phyloP scores from a whole-genome alignment of 1,284 basidiomycete genomes.

The Amylostereum areolatum region DNA sequence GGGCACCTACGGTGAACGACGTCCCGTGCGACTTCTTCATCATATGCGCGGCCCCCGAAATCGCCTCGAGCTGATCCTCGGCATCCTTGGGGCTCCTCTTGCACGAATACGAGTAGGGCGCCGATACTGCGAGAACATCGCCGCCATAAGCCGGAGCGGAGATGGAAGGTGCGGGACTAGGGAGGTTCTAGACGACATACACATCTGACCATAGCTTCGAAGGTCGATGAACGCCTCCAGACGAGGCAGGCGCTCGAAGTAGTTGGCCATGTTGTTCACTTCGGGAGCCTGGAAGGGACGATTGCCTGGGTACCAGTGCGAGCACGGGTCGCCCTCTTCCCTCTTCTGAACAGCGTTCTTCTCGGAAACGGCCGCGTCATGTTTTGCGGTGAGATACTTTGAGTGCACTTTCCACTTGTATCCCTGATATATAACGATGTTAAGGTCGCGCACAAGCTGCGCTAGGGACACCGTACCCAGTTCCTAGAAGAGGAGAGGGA shows the following conservation, averaged over 20 bases:
- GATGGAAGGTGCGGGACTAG: neutral
- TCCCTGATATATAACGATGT: constrained; percentile 32
- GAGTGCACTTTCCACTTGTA: constrained; percentile 53
- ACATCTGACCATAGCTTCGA: constrained; percentile 79
- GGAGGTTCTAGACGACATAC: constrained; percentile 37
- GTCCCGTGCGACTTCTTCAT: constrained; percentile 55
- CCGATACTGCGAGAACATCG: constrained; percentile 38
- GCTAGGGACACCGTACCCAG: constrained; percentile 37
- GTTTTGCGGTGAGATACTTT: constrained; percentile 14
- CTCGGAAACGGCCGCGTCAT: constrained; percentile 1
- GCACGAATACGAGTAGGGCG: constrained; percentile 76
- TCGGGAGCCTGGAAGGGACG: constrained; percentile 74
- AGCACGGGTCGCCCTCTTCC: constrained; percentile 47
- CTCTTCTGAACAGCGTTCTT: constrained; percentile 21
- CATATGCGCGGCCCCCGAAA: constrained; percentile 63
- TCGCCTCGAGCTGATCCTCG: constrained; percentile 79
- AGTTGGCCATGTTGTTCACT: constrained; percentile 69
- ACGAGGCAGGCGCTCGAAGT: constrained; percentile 49
- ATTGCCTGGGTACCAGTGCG: constrained; percentile 68
- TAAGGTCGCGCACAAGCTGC: constrained; percentile 5
- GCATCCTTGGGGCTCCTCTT: constrained; percentile 64
- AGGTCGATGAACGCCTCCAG: constrained; percentile 67
- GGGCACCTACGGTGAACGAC: constrained; percentile 34
- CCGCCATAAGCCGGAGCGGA: neutral
- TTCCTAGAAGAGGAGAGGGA: constrained; percentile 33